Base-by-base conservation (phyloP, 1,284 basidiomycete species). In the Sutorius eximius region DNA sequence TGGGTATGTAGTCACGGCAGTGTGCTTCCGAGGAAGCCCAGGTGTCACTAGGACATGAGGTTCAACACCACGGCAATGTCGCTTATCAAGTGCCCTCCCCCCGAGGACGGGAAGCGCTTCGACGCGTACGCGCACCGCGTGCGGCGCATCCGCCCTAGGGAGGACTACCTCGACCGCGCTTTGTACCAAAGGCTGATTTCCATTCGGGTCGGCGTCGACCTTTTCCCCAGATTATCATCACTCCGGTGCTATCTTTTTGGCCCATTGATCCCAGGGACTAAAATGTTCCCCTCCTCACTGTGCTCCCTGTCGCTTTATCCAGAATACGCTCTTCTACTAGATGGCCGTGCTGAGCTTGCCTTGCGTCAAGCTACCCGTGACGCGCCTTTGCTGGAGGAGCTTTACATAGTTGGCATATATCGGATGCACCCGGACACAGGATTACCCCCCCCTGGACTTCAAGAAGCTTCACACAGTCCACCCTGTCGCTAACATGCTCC, bases 51-150 rank as follows among this genome's bases (percentile, higher is more conserved):
- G 59, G 61, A 61, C 32, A 7, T 49, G 44, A 37, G 34, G 29
- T 60, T 51, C 42, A 55, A 53, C 22, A 34, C 37, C 29, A 20
- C 49, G 5, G 16, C 42, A 33, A 30, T 63, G 12, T 34, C 49
- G 2, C 40, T 55, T 5, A 45, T 61, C 42, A 41, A 36, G 8
- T 64, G 55, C 20, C 61, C 55, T 49, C 37, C 56, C 30, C 40
- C 30, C 9, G 40, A 54, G 24, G 59, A 52, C 10, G 61, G 60
- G 60, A 36, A n/a, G 16, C 20, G 38, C 27, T 61, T 61, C 27
- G 62, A 64, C 36, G 34, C n/a, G 36, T 61, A 61, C 20, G 60
- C 62, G 5, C 32, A 42, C 47, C 62, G 60, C 33, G 62, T 61
- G 15, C 51, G 56, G 22, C 51, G 40, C 2, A 48, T 62, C 29